Evolutionary conservation across 2,329 filamentous ascomycete species (phyloP).

Genomic region (Pseudogymnoascus sp.): DNA sequence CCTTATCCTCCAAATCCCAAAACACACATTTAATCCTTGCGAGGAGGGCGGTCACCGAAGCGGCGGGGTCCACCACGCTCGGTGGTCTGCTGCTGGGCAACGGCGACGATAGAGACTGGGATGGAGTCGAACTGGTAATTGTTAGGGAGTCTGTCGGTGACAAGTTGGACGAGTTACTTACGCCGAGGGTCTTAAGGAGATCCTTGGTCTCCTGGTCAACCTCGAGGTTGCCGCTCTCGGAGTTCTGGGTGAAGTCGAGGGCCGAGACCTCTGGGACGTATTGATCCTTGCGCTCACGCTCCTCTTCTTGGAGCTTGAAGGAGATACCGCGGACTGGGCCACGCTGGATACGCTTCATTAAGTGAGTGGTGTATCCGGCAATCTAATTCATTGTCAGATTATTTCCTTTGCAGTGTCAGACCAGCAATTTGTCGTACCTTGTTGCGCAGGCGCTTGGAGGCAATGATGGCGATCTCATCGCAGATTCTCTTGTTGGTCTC

Average conservation of each 20-base stretch:
- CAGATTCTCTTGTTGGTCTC: slow-evolving; percentile 99
- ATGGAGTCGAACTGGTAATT: slow-evolving; percentile 80
- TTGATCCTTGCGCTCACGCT: slow-evolving; percentile 99
- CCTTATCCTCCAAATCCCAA: slow-evolving; percentile 29
- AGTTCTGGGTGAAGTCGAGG: slow-evolving; percentile 93
- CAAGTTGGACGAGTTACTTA: slow-evolving; percentile 49
- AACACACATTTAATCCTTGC: slow-evolving; percentile 25
- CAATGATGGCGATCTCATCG: slow-evolving; percentile 99
- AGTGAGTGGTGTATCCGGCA: slow-evolving; percentile 94
- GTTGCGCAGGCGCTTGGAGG: slow-evolving; percentile 98
- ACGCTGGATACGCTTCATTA: slow-evolving; percentile 99
- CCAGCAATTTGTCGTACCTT: slow-evolving; percentile 57
- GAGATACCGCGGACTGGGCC: slow-evolving; percentile 99
- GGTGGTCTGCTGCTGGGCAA: slow-evolving; percentile 77
- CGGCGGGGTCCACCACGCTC: slow-evolving; percentile 67
- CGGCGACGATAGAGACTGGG: slow-evolving; percentile 89
- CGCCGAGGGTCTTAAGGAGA: slow-evolving; percentile 94
- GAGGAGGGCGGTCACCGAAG: slow-evolving; percentile 58
- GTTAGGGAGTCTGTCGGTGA: slow-evolving; percentile 25
- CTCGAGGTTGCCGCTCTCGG: slow-evolving; percentile 87
- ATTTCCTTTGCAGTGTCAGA: neutral
- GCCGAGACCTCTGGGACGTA: slow-evolving; percentile 98
- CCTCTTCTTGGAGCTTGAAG: slow-evolving; percentile 99
- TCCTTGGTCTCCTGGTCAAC: slow-evolving; percentile 98
- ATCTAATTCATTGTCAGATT: slow-evolving; percentile 48